Base-by-base conservation (phyloP, 257 asterid genomes). In the Marsdenia floribunda region DNA sequence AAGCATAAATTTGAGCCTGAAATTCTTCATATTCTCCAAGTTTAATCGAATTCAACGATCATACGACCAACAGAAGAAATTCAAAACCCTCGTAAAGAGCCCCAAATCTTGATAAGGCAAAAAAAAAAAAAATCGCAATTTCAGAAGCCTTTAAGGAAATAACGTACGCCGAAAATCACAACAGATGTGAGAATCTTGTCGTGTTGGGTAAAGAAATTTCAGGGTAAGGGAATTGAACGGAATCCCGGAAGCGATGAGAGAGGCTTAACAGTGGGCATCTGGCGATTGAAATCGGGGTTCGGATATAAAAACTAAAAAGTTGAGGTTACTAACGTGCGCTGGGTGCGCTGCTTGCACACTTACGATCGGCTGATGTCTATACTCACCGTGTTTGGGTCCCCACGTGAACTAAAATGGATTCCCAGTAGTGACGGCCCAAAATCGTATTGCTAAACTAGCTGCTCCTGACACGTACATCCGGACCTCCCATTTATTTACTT, bases 291-390 rank as follows among this genome's bases (percentile, higher is more conserved):
- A 73, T 68, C 61, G 42, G 42, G 37, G 73, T 75, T 38, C 47
- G 70, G 75, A 75, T 61, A 83, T 70, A 77, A 74, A 78, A 29
- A 78, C 82, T 70, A 77, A 74, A 78, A 29, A 78, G 83, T 38
- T 18, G 68, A 26, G 40, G 77, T 52, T 67, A 78, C 81, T 85
- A 79, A 80, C 66, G 68, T 83, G 88, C 85, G 84, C 88, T 63
- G 29, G 49, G 49, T 77, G 86, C 82, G 77, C 59, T 55, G 65
- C 29, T 70, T 57, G 58, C 52, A 47, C 68, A 12, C 52, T 42
- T 53, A 14, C 70, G 70, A 55, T 68, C 77, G 72, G 71, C 70
- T 52, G 60, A 76, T 66, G 75, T 79, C 75, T 15, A 76, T 37
- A 55, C 75, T 64, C 69, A 33, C 40, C 44, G 5, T 18, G 2